Base-by-base conservation (phyloP, 2,329 filamentous ascomycete genomes). In the Tolypocladium tundrense region DNA sequence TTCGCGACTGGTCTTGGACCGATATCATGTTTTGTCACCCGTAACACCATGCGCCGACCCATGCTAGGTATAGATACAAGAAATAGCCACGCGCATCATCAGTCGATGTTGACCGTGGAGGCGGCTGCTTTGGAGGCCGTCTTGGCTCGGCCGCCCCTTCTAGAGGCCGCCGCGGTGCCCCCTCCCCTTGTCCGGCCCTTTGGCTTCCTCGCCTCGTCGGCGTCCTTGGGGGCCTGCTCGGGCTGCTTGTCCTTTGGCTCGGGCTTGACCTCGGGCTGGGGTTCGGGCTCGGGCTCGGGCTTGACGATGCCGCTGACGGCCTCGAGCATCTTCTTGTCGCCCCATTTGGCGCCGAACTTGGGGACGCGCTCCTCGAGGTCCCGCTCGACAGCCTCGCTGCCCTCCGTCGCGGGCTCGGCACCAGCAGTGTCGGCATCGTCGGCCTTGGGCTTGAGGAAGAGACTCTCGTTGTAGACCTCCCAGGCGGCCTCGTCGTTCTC, bases 401-500 rank as follows among this genome's bases (percentile, higher is more conserved):
- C 59, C 3, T 50, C 43, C 41, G 56, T 56, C 6, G 39, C 56
- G 4, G 48, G 53, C 16, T 39, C 57, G 9, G 40, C 60, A 0
- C 61, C 61, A 3, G 21, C 43, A 3, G 42, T n/a, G 3, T 56
- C 62, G 1, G 61, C 64, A 0, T 56, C 62, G 9, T 62, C 61
- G 13, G 62, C 43, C 7, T 58, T 39, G 7, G 66, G 61, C 10
- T 60, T 63, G 13, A 75, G 65, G 60, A 75, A 87, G 62, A 96
- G 81, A 61, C 85, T 87, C 63, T 88, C 83, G 59, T 87, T 81
- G 71, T 91, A 96, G 39, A 86, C 80, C 37, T 84, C 81, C 84
- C 90, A 96, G 4, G 91, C 86, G 59, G 84, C 82, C 61, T 85
- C 80, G 57, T 85, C 84, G 67, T 94, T 88, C 70, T 95, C 90